Evolutionary conservation across 2,329 filamentous ascomycete species (phyloP).

Genomic region (Thelonectria olida): DNA sequence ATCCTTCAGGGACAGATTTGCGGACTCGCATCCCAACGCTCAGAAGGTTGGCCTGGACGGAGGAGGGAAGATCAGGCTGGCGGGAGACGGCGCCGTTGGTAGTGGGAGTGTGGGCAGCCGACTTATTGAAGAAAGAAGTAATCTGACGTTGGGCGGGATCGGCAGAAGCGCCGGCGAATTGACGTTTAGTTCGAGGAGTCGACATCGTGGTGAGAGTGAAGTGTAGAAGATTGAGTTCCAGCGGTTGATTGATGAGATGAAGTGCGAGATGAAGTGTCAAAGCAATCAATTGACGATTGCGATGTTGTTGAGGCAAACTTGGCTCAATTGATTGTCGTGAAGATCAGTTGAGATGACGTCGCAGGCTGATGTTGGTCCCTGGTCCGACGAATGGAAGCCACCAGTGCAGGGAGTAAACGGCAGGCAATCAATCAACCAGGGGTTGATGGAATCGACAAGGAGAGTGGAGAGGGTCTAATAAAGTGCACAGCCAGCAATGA

Average conservation of each 20-base stretch:
- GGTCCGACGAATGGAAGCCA: neutral
- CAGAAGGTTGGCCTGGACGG: slow-evolving; percentile 83
- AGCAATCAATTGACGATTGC: neutral
- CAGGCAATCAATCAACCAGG: slow-evolving; percentile 3
- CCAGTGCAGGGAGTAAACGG: neutral
- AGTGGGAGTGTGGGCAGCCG: slow-evolving; percentile 41
- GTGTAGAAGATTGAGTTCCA: neutral
- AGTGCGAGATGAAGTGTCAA: neutral
- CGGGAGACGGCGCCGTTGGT: slow-evolving; percentile 36
- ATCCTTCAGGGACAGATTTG: slow-evolving; percentile 92
- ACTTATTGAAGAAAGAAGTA: slow-evolving; percentile 67
- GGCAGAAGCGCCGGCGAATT: slow-evolving; percentile 67
- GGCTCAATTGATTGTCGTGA: neutral
- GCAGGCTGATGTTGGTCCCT: neutral
- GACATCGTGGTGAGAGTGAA: slow-evolving; percentile 55
- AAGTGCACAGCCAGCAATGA: slow-evolving; percentile 16
- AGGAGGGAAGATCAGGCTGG: slow-evolving; percentile 65
- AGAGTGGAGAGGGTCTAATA: slow-evolving; percentile 32
- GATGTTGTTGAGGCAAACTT: neutral
- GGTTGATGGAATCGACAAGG: neutral
- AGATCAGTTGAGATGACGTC: slow-evolving; percentile 17
- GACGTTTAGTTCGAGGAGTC: slow-evolving; percentile 66
- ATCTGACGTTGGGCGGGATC: slow-evolving; percentile 70
- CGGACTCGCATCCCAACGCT: slow-evolving; percentile 94
- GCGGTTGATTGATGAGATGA: neutral